phyloP scores from a whole-genome alignment of 495 filamentous ascomycete species.

The Penicillium crystallinum region DNA sequence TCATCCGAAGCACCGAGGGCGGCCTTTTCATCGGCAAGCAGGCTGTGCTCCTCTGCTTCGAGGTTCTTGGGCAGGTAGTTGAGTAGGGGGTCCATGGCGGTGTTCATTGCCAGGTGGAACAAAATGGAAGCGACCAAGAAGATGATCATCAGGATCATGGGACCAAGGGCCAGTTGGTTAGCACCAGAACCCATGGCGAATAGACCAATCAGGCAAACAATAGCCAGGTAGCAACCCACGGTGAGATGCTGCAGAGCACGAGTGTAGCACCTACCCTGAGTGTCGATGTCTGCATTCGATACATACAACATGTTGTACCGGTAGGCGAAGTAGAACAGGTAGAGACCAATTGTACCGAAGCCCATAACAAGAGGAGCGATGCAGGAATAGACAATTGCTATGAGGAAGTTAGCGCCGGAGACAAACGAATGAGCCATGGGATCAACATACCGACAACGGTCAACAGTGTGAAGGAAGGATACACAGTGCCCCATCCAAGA shows the following conservation, averaged over 20 bases:
- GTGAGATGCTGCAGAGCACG: constrained; percentile 89
- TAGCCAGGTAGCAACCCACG: constrained; percentile 78
- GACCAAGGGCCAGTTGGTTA: constrained; percentile 58
- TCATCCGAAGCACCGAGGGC: constrained; percentile 17
- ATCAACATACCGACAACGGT: constrained; percentile 59
- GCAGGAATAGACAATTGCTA: constrained; percentile 78
- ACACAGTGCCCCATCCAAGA: constrained; percentile 81
- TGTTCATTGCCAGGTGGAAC: constrained; percentile 78
- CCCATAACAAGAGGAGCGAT: constrained; percentile 88
- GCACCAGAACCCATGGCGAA: constrained; percentile 65
- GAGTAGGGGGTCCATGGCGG: constrained; percentile 71
- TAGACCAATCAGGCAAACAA: constrained; percentile 84
- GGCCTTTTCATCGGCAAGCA: constrained; percentile 43
- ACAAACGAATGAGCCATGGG: not conserved
- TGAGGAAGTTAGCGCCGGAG: constrained; percentile 1
- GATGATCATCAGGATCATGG: constrained; percentile 75
- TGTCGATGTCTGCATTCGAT: constrained; percentile 78
- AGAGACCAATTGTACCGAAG: constrained; percentile 79
- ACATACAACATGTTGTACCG: constrained; percentile 95
- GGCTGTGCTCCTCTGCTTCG: constrained; percentile 59
- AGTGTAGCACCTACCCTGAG: constrained; percentile 82
- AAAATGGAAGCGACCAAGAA: constrained; percentile 75
- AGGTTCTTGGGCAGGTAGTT: constrained; percentile 71
- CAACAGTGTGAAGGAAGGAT: constrained; percentile 82
- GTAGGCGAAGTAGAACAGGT: constrained; percentile 88